These are phyloP conservation scores for Cutaneotrichosporon sp. DNA, from an alignment of 1,284 basidiomycete species.

Conservation along the genomic window DNA sequence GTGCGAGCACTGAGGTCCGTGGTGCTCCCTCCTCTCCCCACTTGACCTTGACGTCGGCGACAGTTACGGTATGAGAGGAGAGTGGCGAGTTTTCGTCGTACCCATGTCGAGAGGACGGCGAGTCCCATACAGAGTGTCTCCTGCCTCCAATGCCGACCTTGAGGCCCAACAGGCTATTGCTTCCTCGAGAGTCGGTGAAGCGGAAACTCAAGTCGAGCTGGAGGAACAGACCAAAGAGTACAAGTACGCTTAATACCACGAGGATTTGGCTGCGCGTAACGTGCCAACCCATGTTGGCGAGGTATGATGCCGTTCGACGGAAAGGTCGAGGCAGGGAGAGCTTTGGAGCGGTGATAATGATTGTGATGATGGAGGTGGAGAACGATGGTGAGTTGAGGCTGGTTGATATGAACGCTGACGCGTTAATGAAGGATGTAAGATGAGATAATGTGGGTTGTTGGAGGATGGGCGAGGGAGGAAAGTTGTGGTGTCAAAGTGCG, in stretches of 20 bases:
- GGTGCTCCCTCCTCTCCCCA: slow-evolving; percentile 45
- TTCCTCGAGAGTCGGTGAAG: slow-evolving; percentile 36
- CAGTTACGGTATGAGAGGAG: slow-evolving; percentile 6
- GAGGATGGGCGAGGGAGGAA: too few relatives aligned
- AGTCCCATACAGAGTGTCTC: slow-evolving; percentile 12
- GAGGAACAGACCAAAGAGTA: slow-evolving; percentile 45
- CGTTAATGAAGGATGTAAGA: neutral
- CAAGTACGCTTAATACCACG: slow-evolving; percentile 42
- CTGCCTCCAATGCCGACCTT: slow-evolving; percentile 38
- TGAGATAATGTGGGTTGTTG: neutral
- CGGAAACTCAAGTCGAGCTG: slow-evolving; percentile 49
- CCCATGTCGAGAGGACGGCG: neutral
- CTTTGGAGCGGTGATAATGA: neutral
- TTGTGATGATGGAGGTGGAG: neutral
- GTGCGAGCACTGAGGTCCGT: slow-evolving; percentile 45
- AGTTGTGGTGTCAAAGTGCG: too few relatives aligned
- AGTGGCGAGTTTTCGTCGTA: slow-evolving; percentile 1
- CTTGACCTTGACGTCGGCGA: slow-evolving; percentile 39
- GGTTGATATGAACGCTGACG: neutral
- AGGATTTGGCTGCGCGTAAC: slow-evolving; percentile 48
- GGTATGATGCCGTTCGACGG: slow-evolving; percentile 1
- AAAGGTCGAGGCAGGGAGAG: slow-evolving; percentile 3
- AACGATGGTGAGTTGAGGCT: neutral
- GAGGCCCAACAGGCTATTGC: slow-evolving; percentile 36
- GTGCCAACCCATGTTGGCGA: slow-evolving; percentile 33